Percentiles rank a stretch among this genome's conserved stretches.
These are phyloP conservation scores for Cyberlindnera bimundalis DNA, from an alignment of 805 yeast genomes.

Conservation along the genomic window DNA sequence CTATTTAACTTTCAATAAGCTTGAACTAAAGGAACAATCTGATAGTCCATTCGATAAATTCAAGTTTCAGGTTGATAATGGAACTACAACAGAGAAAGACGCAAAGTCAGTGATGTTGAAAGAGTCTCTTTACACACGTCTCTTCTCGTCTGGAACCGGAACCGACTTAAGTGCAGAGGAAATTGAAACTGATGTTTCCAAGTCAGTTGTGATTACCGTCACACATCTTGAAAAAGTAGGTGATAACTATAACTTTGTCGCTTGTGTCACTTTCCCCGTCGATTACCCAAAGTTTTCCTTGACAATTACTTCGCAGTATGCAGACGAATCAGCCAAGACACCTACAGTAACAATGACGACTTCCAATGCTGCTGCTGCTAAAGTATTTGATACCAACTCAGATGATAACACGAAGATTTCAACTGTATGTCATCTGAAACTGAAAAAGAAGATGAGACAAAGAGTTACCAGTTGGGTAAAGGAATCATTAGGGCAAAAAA, in stretches of 20 bases:
- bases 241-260: background rate
- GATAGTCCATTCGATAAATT: background rate
- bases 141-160: background rate
- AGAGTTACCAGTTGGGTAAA: background rate
- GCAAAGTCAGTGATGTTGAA: too few relatives aligned
- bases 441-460: background rate
- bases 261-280: background rate
- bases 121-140: background rate
- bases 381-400: background rate
- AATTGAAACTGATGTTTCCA: too few relatives aligned
- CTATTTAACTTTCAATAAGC: background rate
- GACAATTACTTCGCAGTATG: background rate
- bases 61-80: background rate
- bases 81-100: too few relatives aligned
- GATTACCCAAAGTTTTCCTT: background rate
- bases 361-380: background rate
- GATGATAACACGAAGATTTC: background rate
- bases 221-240: background rate
- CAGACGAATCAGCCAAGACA: background rate
- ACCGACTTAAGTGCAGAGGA: background rate
- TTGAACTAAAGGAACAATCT: background rate
- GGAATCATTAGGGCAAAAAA: too few relatives aligned
- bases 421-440: too few relatives aligned
- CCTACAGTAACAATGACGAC: background rate
- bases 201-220: background rate